Base-by-base conservation (phyloP, 768 basidiomycete species). In the Termitomyces sp. region DNA sequence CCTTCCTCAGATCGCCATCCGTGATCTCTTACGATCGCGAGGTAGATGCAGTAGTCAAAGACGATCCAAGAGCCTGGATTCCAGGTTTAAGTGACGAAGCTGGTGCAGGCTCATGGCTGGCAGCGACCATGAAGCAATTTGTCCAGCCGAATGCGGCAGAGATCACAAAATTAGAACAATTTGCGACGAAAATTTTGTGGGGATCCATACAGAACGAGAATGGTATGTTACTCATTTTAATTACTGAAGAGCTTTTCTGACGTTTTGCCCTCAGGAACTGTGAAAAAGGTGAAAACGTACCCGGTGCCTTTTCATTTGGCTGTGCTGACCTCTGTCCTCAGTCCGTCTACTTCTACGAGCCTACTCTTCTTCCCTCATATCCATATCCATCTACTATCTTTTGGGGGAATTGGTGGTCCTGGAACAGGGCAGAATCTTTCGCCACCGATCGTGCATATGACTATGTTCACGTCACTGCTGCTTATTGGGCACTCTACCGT, bases 331-430 rank as follows among this genome's bases (percentile, higher is more conserved):
- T 2, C 11, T n/a, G 21, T n/a, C 24, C 45, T 12, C 41, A 80
- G 78, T 66, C 78, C 2, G 77, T 81, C 5, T 82, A 74, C 64
- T 82, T 72, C 66, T 81, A 81, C 51, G 68, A 83, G 55, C 79
- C 80, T 6, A 59, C 62, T 7, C 63, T 74, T 17, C 70, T 76
- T 0, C 74, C 80, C 0, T 67, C 64, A 38, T 83, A 83, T 62
- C 58, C 62, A 12, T 83, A 83, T 61, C 81, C 81, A 2, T 65
- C 71, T 0, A 67, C 58, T 10, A 77, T 81, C 50, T 61, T 74
- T 61, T 83, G 78, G 78, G 71, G 73, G 5, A 76, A 78, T 55
- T 81, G 80, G 79, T 81, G 80, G 79, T 79, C 78, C 1, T 82
- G 80, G 81, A 75, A 79, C 54, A 68, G 74, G 60, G 76, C 76